These are phyloP conservation scores for Panicum miliaceum DNA, from an alignment of 176 grass and related monocot species.

Conservation along the genomic window DNA sequence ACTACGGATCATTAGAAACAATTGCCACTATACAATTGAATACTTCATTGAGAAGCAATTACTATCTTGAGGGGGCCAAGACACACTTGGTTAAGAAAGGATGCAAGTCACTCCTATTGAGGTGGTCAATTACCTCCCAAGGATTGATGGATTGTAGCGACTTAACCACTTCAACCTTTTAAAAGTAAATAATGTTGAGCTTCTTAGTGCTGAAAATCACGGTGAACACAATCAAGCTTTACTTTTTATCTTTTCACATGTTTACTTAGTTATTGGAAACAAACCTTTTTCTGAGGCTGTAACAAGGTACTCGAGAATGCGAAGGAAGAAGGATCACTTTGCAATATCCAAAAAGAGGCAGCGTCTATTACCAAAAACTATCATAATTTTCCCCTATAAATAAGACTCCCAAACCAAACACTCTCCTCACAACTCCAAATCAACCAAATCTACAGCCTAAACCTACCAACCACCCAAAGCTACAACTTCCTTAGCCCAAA, in stretches of 20 bases:
- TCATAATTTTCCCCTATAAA: neutral
- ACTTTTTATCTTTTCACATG: neutral
- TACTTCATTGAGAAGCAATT: no score
- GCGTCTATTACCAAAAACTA: neutral
- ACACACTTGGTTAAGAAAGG: no score
- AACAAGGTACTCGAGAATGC: neutral
- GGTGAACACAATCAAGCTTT: neutral
- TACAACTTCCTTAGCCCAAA: neutral
- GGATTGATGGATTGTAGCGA: neutral
- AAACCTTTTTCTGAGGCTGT: neutral
- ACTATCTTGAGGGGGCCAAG: no score
- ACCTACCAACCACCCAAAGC: neutral
- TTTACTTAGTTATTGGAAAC: neutral
- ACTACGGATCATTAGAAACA: no score
- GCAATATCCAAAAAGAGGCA: neutral
- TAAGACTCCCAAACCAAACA: neutral
- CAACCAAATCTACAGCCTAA: neutral
- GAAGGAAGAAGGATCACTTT: neutral
- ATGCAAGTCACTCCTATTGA: neutral
- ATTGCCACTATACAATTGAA: no score
- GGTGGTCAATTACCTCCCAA: neutral
- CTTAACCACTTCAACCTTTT: neutral
- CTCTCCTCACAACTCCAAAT: neutral
- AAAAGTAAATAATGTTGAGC: neutral
- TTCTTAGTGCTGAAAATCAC: neutral